Percentiles rank a stretch among this genome's conserved stretches.
Evolutionary conservation across 306 rosid genomes (phyloP).

Genomic region (Crataegus laevigata): DNA sequence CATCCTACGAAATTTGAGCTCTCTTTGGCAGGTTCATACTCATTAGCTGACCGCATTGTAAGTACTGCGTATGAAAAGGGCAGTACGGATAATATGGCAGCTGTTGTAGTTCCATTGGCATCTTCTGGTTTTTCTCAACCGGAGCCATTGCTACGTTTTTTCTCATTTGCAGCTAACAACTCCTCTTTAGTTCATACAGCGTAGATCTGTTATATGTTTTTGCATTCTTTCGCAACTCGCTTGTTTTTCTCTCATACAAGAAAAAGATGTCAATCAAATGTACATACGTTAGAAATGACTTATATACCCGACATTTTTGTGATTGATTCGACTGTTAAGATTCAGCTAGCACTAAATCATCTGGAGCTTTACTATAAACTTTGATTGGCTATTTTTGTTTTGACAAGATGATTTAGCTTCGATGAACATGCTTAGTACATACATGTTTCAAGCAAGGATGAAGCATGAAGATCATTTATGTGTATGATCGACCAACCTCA

Average conservation of each 20-base stretch:
- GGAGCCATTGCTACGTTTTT: too few species aligned
- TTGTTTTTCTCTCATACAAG: too few species aligned
- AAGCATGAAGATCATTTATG: slow-evolving; percentile 9
- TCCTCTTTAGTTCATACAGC: background rate
- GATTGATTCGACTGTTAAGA: too few species aligned
- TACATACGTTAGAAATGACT: too few species aligned
- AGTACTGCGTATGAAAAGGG: slow-evolving; percentile 62
- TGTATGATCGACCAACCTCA: slow-evolving; percentile 41
- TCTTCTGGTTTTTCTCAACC: slow-evolving; percentile 29
- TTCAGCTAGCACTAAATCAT: too few species aligned
- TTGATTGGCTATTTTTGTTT: slow-evolving; percentile 67
- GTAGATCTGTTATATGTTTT: background rate
- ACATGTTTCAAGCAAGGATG: slow-evolving; percentile 30
- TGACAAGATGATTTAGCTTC: slow-evolving; percentile 51
- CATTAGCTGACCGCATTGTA: slow-evolving; percentile 74
- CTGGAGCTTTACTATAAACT: too few species aligned
- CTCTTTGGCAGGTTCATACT: slow-evolving; percentile 53
- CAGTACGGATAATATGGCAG: slow-evolving; percentile 85
- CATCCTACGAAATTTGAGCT: slow-evolving; percentile 33
- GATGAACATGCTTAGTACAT: slow-evolving; percentile 38
- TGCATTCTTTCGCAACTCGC: too few species aligned
- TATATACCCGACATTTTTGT: too few species aligned
- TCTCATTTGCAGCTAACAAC: too few species aligned
- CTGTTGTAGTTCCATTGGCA: slow-evolving; percentile 74
- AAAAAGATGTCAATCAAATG: too few species aligned